Evolutionary conservation across 2,329 filamentous ascomycete genomes (phyloP), one percentile per base, ranked within the genome.

Genomic region (Colletotrichum theobromicola): DNA sequence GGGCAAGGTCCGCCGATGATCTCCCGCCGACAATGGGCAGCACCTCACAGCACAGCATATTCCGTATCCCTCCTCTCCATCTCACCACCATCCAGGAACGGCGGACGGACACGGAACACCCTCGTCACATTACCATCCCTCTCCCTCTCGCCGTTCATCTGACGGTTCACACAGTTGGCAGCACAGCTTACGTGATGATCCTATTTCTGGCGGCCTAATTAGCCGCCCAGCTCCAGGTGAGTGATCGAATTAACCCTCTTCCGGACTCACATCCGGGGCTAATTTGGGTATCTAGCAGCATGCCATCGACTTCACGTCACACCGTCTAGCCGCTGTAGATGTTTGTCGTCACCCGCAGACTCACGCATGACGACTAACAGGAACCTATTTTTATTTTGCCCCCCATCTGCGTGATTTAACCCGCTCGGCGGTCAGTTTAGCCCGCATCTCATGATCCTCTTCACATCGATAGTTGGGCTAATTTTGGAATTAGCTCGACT

Each of bases 381-480:
- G 60, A 16, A 53, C 61, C 65, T 77, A 82, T 84, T 83, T 84
- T 84, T 83, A 82, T 84, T 80, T 82, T 83, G 81, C 79, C 77
- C 76, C 79, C 81, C 70, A 67, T 78, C 32, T 57, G 69, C 73
- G 35, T 24, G n/a, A 70, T 57, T 70, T 70, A 62, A 46, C 73
- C 75, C 75, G 64, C 62, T 50, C 58, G 24, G 28, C 55, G 30
- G 13, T 32, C 24, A 71, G 46, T 53, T 68, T 67, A 50, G 65
- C 46, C 58, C 50, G 18, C n/a, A 26, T 64, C 26, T 72, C 64
- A 53, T 67, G n/a, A 70, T 70, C 50, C 53, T 28, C 50, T 12
- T 21, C 21, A 30, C 18, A 63, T 35, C 61, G 16, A 34, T 50
- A 55, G 53, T 60, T 32, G 70, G 74, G 68, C 68, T 75, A 75